These are phyloP conservation scores for Sarocladium strictum DNA, from an alignment of 2,329 filamentous ascomycete genomes.

Conservation along the genomic window DNA sequence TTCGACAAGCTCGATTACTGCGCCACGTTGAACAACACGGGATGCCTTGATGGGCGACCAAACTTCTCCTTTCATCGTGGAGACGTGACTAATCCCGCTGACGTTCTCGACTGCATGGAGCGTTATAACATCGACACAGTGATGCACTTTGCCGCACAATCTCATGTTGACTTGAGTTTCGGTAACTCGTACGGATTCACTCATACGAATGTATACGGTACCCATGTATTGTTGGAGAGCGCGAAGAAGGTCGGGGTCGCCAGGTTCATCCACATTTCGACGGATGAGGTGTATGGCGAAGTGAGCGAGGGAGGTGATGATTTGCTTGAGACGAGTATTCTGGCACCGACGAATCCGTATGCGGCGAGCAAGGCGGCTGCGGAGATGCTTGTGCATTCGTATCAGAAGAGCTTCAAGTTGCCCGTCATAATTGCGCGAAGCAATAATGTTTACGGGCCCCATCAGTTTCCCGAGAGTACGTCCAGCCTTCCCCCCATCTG, in stretches of 20 bases:
- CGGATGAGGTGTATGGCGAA: constrained; percentile 82
- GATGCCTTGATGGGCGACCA: constrained; percentile 55
- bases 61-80: constrained; percentile 80
- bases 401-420: constrained; percentile 75
- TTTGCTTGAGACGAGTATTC: constrained; percentile 64
- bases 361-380: constrained; percentile 75
- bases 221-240: constrained; percentile 75
- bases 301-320: constrained; percentile 67
- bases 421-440: constrained; percentile 74
- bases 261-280: constrained; percentile 76
- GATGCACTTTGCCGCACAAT: constrained; percentile 81
- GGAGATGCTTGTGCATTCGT: constrained; percentile 84
- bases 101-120: constrained; percentile 66
- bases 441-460: constrained; percentile 82
- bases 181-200: constrained; percentile 79
- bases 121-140: constrained; percentile 71
- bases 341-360: constrained; percentile 78
- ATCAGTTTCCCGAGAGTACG: constrained; percentile 79
- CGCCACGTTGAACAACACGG: constrained; percentile 73
- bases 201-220: constrained; percentile 75
- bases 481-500: neutral
- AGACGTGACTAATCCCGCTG: constrained; percentile 65
- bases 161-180: constrained; percentile 77
- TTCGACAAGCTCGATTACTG: constrained; percentile 85
- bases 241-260: constrained; percentile 65